Conservation (phyloP, 306 rosid species). For the Quercus cerris region DNA sequence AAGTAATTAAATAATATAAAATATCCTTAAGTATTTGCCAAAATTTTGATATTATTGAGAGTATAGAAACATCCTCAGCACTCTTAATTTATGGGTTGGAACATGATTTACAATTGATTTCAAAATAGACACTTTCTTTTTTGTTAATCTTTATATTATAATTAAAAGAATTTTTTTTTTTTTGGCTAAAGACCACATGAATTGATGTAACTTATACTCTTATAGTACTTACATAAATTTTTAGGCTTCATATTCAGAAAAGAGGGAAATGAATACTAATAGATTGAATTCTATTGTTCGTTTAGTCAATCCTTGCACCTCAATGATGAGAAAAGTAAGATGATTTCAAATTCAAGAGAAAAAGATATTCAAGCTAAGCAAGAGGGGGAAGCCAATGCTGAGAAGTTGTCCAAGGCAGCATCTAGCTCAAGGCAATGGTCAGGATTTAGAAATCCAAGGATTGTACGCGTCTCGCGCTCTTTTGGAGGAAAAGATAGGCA, state of each 20-base stretch:
- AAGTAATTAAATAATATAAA: neutral
- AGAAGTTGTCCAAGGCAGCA: conserved; percentile 26
- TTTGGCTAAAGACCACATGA: neutral
- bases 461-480: conserved; percentile 72
- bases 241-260: neutral
- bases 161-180: neutral
- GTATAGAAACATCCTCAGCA: neutral
- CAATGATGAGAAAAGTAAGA: conserved; percentile 24
- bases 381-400: conserved; percentile 24
- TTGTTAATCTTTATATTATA: neutral
- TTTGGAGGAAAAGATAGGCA: conserved; percentile 98
- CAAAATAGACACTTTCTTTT: neutral
- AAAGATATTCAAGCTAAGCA: conserved; percentile 41
- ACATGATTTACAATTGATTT: neutral
- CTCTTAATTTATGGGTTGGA: neutral
- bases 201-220: neutral
- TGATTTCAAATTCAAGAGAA: conserved; percentile 53
- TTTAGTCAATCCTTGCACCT: conserved; percentile 9
- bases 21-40: neutral
- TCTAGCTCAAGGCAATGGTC: conserved; percentile 70
- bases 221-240: neutral
- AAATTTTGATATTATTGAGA: neutral
- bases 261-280: neutral
- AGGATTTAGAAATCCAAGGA: conserved; percentile 72
- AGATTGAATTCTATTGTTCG: neutral